Evolutionary conservation across 1,139 yeast genomes (phyloP).

Genomic region (Torulaspora pretoriensis): DNA sequence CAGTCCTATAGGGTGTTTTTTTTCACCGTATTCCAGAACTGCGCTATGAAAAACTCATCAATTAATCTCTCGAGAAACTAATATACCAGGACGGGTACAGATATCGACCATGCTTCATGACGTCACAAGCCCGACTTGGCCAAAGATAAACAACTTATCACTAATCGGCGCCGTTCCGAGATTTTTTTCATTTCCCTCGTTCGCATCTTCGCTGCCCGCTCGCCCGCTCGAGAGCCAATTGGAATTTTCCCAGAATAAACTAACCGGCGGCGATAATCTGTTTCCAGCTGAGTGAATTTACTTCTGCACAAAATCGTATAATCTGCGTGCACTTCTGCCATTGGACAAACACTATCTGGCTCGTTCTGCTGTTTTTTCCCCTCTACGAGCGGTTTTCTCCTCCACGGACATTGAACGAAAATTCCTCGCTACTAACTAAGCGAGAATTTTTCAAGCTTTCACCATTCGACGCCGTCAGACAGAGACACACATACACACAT

Average conservation of each 20-base stretch:
- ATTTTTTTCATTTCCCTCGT: constrained; percentile 1
- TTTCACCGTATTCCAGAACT: not conserved
- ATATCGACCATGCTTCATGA: not conserved
- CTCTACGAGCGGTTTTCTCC: constrained; percentile 1
- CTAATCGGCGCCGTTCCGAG: constrained; percentile 3
- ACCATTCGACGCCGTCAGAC: not conserved
- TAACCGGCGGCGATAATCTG: not conserved
- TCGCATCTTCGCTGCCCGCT: not conserved
- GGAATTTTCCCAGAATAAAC: not conserved
- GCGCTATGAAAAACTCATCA: not conserved
- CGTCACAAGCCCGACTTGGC: constrained; percentile 2
- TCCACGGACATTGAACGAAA: not conserved
- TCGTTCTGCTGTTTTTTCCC: constrained; percentile 1
- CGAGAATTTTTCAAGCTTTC: constrained; percentile 5
- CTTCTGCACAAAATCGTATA: not conserved
- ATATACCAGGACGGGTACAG: not conserved
- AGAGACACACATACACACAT: not conserved
- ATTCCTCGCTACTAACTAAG: constrained; percentile 2
- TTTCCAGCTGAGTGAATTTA: constrained; percentile 4
- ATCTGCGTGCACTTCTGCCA: too few species aligned
- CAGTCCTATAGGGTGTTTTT: not conserved
- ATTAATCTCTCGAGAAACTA: constrained; percentile 3
- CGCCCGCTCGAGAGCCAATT: not conserved
- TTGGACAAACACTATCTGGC: too few species aligned
- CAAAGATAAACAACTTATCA: constrained; percentile 5